Percentiles rank a stretch among this genome's conserved stretches.
Conservation (phyloP, 768 basidiomycete species). For the Chalciporus chontae region DNA sequence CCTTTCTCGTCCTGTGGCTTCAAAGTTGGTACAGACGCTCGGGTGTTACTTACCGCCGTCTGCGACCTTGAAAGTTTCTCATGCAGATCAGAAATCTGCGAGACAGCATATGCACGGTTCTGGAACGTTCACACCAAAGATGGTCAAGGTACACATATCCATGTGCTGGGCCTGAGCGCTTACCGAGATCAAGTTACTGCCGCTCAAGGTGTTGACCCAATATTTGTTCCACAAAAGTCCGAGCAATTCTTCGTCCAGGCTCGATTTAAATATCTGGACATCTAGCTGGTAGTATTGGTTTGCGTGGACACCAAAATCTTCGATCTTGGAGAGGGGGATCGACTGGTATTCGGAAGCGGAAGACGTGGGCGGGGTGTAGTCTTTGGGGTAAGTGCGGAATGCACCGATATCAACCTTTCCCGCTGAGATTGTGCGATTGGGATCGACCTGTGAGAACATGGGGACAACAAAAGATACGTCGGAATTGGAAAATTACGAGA, state of each 20-base stretch:
- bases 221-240: conserved; percentile 98
- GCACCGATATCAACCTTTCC: conserved; percentile 99
- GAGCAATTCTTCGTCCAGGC: conserved; percentile 81
- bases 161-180: conserved; percentile 26
- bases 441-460: conserved; percentile 69
- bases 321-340: conserved; percentile 94
- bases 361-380: conserved; percentile 77
- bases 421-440: conserved; percentile 96
- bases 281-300: conserved; percentile 94
- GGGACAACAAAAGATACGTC: background rate
- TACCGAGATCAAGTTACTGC: conserved; percentile 90
- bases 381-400: conserved; percentile 96
- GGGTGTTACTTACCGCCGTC: conserved; percentile 50
- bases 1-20: conserved; percentile 50
- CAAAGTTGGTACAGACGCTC: conserved; percentile 49
- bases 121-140: conserved; percentile 29
- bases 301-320: conserved; percentile 98
- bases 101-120: conserved; percentile 93
- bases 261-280: conserved; percentile 92
- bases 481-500: background rate
- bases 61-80: conserved; percentile 83
- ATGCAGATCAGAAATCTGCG: conserved; percentile 85
- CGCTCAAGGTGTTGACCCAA: conserved; percentile 96
- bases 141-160: background rate
- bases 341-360: conserved; percentile 87